Percentiles rank a stretch among this genome's conserved stretches.
These are phyloP conservation scores for Starmerella riodocensis DNA, from an alignment of 805 yeast species.

Conservation along the genomic window DNA sequence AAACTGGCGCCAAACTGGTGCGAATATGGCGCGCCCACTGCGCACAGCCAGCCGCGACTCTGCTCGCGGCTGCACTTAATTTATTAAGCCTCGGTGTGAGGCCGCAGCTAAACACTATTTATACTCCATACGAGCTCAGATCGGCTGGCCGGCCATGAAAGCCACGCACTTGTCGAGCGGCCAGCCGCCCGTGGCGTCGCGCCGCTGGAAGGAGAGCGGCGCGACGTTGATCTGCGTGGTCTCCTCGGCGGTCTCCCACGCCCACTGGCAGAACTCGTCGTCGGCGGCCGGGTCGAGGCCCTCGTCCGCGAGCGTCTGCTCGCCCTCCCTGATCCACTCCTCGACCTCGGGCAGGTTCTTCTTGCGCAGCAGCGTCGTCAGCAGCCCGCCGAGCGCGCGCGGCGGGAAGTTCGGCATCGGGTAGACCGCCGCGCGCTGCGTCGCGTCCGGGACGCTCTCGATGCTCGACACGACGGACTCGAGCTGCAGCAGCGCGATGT, in stretches of 20 bases:
- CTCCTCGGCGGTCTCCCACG: slow-evolving; percentile 41
- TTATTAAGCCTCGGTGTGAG: no score
- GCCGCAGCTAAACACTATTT: no score
- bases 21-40: no score
- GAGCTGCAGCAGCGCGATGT: slow-evolving; percentile 69
- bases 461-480: slow-evolving; percentile 62
- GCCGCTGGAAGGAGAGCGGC: slow-evolving; percentile 19
- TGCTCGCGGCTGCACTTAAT: no score
- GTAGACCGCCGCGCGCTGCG: slow-evolving; percentile 59
- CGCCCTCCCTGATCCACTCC: slow-evolving; percentile 54
- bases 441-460: slow-evolving; percentile 42
- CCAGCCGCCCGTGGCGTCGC: slow-evolving; percentile 14
- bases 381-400: slow-evolving; percentile 64
- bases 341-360: slow-evolving; percentile 83
- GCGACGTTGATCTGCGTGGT: slow-evolving; percentile 28
- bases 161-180: slow-evolving; percentile 18
- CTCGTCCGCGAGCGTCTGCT: slow-evolving; percentile 24
- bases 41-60: no score
- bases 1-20: no score
- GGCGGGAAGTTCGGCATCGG: slow-evolving; percentile 81
- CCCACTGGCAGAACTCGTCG: slow-evolving; percentile 61
- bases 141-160: slow-evolving; percentile 17
- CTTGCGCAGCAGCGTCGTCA: slow-evolving; percentile 75
- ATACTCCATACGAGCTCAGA: not conserved
- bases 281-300: slow-evolving; percentile 22